A percentile compares a stretch with the other conserved stretches of the same genome.
Conservation (phyloP, 1,284 basidiomycete genomes). For the Cryptococcus sp. region DNA sequence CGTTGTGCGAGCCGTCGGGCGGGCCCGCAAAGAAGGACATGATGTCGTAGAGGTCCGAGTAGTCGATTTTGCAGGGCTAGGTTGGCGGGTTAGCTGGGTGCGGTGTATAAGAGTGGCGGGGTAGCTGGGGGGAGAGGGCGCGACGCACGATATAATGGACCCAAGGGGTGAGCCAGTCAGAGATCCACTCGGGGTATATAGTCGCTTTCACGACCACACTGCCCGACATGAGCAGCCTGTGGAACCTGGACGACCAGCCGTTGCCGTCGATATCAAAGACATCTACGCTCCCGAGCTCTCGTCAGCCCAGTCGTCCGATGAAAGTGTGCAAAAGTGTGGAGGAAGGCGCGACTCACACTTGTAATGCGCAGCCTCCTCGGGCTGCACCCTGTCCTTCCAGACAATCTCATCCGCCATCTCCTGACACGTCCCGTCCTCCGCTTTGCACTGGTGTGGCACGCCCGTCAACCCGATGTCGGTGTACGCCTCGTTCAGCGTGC, state of each 20-base stretch:
- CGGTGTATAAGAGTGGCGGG: neutral
- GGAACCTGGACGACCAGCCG: constrained; percentile 43
- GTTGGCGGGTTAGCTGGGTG: neutral
- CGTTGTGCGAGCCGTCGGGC: constrained; percentile 39
- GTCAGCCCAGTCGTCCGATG: neutral
- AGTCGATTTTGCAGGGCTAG: constrained; percentile 52
- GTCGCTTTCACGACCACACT: constrained; percentile 52
- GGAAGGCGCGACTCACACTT: constrained; percentile 34
- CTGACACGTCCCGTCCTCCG: constrained; percentile 49
- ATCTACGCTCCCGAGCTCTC: constrained; percentile 4
- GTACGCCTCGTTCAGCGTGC: constrained; percentile 44
- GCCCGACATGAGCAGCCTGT: constrained; percentile 48
- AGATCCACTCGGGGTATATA: constrained; percentile 52
- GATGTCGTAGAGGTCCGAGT: constrained; percentile 53
- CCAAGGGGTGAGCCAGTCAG: constrained; percentile 51
- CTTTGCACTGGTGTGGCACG: constrained; percentile 43
- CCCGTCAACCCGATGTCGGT: constrained; percentile 50
- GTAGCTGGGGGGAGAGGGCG: too few relatives aligned
- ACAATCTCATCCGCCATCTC: constrained; percentile 40
- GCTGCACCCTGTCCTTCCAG: constrained; percentile 32
- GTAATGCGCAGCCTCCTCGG: constrained; percentile 37
- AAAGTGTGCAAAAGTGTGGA: neutral
- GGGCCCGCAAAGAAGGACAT: constrained; percentile 54
- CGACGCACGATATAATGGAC: constrained; percentile 48
- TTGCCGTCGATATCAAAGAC: constrained; percentile 46